Evolutionary conservation across 352 stramenopile genomes (phyloP).

Genomic region (Thalassiosira delicatula): DNA sequence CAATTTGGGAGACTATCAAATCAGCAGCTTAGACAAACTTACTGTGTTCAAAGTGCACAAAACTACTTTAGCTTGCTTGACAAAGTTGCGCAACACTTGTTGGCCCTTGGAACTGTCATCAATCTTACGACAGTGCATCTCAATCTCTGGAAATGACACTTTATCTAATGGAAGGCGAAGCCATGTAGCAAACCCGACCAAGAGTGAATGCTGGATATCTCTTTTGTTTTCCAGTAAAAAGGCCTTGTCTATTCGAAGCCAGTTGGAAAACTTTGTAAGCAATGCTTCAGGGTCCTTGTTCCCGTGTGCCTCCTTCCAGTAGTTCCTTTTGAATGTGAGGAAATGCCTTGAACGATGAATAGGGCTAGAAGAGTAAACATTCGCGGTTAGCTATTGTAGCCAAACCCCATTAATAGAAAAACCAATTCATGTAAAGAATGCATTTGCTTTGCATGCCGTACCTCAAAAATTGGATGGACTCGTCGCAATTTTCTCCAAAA

Average conservation of each 20-base stretch:
- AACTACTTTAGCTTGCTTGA: constrained; percentile 39
- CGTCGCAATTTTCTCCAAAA: constrained; percentile 59
- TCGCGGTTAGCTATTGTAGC: no score
- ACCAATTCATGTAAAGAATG: no score
- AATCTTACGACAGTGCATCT: constrained; percentile 15
- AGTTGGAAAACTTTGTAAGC: constrained; percentile 33
- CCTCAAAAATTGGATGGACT: constrained; percentile 60
- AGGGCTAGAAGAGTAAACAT: no score
- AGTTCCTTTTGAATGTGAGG: constrained; percentile 38
- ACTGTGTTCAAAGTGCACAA: constrained; percentile 65
- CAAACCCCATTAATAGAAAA: no score
- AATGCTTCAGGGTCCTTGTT: constrained; percentile 16
- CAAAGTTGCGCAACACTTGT: constrained; percentile 8
- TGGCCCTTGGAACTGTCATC: constrained; percentile 24
- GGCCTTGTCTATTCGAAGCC: constrained; percentile 31
- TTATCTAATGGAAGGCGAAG: constrained; percentile 16
- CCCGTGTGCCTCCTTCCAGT: constrained; percentile 14
- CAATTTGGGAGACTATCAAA: no score
- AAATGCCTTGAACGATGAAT: constrained; percentile 31
- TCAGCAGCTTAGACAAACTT: no score
- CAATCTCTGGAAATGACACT: constrained; percentile 4
- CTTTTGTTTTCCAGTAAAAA: constrained; percentile 14
- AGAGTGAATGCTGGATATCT: neutral
- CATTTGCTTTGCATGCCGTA: no score
- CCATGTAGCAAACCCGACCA: constrained; percentile 29